These are phyloP conservation scores for Diplodia intermedia DNA, from an alignment of 2,329 filamentous ascomycete genomes.

Conservation along the genomic window DNA sequence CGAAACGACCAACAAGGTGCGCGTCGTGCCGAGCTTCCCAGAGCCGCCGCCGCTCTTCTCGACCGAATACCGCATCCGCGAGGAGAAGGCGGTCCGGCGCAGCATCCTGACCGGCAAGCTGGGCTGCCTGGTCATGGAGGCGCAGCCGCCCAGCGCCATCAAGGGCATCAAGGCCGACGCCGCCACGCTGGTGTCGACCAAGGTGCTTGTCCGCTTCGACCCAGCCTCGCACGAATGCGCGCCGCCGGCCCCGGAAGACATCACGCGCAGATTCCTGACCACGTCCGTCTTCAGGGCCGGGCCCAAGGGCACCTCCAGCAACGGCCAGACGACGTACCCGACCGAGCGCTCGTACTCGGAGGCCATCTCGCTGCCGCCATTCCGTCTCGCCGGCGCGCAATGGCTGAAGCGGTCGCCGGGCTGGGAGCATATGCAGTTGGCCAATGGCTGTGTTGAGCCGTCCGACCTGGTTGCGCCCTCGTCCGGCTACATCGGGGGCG, in stretches of 20 bases:
- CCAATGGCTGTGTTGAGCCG: background rate
- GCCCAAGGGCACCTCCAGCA: background rate
- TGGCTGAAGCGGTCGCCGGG: background rate
- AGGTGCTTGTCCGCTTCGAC: background rate
- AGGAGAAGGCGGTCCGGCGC: conserved; percentile 6
- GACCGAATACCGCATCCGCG: conserved; percentile 5
- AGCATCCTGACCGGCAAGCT: background rate
- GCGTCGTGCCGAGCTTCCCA: background rate
- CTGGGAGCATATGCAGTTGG: conserved; percentile 1
- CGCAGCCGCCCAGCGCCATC: background rate
- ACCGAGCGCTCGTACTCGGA: conserved; percentile 1
- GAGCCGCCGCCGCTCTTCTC: conserved; percentile 10
- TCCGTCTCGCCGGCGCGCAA: background rate
- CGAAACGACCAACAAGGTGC: background rate
- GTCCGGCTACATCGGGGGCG: background rate
- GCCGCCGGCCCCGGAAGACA: conserved; percentile 1
- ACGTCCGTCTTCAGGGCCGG: background rate
- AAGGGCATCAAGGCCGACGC: background rate
- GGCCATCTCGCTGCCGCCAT: background rate
- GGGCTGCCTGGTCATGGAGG: conserved; percentile 12
- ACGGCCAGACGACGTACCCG: background rate
- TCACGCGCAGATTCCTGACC: background rate
- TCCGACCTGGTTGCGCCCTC: background rate
- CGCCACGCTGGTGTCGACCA: background rate
- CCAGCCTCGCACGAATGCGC: background rate